These are phyloP conservation scores for Fraxinus nigra DNA, from an alignment of 305 asterid species.

Conservation along the genomic window DNA sequence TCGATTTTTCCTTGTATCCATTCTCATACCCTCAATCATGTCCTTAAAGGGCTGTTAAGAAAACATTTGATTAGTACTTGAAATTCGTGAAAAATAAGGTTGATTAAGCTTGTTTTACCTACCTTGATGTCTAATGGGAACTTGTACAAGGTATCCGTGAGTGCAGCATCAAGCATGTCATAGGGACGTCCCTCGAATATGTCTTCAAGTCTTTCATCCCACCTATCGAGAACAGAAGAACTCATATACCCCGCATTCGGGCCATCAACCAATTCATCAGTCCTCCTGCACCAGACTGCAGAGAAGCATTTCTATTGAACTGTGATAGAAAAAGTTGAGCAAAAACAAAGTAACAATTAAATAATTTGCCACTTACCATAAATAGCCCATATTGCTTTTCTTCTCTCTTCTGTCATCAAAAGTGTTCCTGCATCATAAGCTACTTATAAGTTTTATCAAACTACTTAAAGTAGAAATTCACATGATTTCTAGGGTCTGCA, in stretches of 20 bases:
- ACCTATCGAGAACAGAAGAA: conserved; percentile 60
- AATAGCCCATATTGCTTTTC: conserved; percentile 86
- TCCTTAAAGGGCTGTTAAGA: conserved; percentile 64
- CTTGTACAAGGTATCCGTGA: conserved; percentile 54
- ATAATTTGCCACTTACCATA: conserved; percentile 44
- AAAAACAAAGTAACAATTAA: background rate
- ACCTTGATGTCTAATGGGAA: conserved; percentile 81
- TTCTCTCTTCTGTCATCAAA: conserved; percentile 69
- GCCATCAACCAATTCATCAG: conserved; percentile 81
- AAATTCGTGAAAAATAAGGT: background rate
- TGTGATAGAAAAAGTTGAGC: background rate
- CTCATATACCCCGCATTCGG: conserved; percentile 56
- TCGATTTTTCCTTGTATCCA: conserved; percentile 63
- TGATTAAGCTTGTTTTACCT: background rate
- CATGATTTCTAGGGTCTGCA: no score
- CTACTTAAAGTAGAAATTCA: background rate
- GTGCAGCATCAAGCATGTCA: conserved; percentile 78
- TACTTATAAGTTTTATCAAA: background rate
- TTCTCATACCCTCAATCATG: conserved; percentile 88
- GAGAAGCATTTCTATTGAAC: background rate
- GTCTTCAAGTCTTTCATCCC: conserved; percentile 74
- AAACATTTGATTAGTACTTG: background rate
- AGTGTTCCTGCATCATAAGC: conserved; percentile 52
- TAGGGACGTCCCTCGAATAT: conserved; percentile 68
- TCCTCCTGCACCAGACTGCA: conserved; percentile 86